Evolutionary conservation across 208 protist species (phyloP), one percentile per base, ranked within the genome.

Genomic region (Endotrypanum monterogeii): DNA sequence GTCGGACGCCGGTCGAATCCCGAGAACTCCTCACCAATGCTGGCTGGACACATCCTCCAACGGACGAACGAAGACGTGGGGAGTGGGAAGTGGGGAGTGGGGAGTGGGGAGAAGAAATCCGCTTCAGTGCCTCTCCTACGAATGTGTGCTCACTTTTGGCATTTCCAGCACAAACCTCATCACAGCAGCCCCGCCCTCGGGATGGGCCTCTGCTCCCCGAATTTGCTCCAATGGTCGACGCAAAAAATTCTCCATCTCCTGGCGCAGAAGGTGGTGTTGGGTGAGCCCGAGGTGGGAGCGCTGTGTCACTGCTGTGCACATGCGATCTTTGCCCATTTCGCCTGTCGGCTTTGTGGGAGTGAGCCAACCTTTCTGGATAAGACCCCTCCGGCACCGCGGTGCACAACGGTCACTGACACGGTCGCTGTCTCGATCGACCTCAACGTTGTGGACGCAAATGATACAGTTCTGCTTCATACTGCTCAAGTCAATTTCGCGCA

Each of bases 401-500:
- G 39, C 39, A 28, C 35, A 9, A 57, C 1, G 18, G 46, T 12
- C 71, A 35, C 37, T 14, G 28, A 32, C 20, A 18, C 48, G 39
- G n/a, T 52, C 55, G n/a, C 60, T 14, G 28, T n/a, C 2, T 28
- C 2, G 25, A 14, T 37, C 14, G 23, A 28, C 39, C 54, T 39
- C 41, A 3, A 7, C 0, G 41, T 52, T 65, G 55, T 72, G 18
- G 32, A 72, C 63, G 54, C 54, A 60, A 66, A 76, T 69, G 50
- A 76, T 69, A 51, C 71, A 76, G 71, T 69, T 62, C 3, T 50
- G 46, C 7, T 44, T 25, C 67, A 61, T 9, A 71, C 23, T 48
- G n/a, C 58, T 74, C 55, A 82, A 56, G 69, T 73, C 62, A 48
- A 73, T 61, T 67, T 74, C 78, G 32, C 56, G 67, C 67, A 73